Percentiles rank a stretch among this genome's conserved stretches.
Evolutionary conservation across 129 eudicot genomes (phyloP).

Genomic region (Rutidosis leptorrhynchoides): DNA sequence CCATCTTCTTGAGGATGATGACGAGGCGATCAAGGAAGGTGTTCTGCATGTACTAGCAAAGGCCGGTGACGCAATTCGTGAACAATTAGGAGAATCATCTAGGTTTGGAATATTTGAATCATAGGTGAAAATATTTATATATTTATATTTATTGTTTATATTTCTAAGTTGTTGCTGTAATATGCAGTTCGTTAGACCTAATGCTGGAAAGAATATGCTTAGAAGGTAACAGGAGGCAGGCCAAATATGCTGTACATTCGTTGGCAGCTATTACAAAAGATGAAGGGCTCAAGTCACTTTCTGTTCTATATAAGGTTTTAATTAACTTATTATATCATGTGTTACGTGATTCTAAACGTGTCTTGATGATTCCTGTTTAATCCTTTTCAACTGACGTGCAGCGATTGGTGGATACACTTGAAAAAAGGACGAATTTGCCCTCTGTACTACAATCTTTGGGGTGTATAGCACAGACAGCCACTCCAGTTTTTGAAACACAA

Average conservation of each 20-base stretch:
- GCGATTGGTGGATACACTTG: constrained; percentile 88
- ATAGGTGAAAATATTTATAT: neutral
- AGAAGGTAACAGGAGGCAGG: constrained; percentile 94
- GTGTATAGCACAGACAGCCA: constrained; percentile 88
- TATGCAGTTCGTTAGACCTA: constrained; percentile 85
- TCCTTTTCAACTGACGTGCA: constrained; percentile 34
- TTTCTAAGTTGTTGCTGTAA: neutral
- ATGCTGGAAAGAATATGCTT: constrained; percentile 84
- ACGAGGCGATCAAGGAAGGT: constrained; percentile 82
- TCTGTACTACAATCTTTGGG: constrained; percentile 93
- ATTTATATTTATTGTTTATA: neutral
- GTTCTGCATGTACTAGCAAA: constrained; percentile 78
- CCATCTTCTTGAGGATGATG: constrained; percentile 86
- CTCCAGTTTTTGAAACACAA: constrained; percentile 95
- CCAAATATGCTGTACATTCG: constrained; percentile 91
- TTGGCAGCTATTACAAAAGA: constrained; percentile 92
- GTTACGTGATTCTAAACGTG: constrained; percentile 5
- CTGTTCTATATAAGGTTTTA: constrained; percentile 89
- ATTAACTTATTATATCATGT: neutral
- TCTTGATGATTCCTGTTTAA: constrained; percentile 4
- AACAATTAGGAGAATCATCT: constrained; percentile 79
- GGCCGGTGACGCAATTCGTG: constrained; percentile 91
- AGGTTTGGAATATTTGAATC: constrained; percentile 41
- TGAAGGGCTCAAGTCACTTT: constrained; percentile 88
- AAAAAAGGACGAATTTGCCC: constrained; percentile 74